These are phyloP conservation scores for Fraxinus americana DNA, from an alignment of 257 asterid genomes.

Conservation along the genomic window DNA sequence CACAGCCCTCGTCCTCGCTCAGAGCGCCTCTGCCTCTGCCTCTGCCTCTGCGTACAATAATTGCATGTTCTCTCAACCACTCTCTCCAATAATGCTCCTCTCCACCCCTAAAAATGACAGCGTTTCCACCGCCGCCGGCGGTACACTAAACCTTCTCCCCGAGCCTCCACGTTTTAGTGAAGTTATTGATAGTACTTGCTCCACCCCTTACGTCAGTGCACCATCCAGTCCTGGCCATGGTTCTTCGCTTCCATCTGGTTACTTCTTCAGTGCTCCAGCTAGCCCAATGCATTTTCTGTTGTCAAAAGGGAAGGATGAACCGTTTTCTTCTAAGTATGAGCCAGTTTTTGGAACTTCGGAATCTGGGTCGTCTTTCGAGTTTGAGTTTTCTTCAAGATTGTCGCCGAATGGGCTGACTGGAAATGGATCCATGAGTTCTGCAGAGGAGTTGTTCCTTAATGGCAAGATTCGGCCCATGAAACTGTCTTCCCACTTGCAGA, in stretches of 20 bases:
- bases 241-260: constrained; percentile 39
- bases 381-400: constrained; percentile 55
- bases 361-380: constrained; percentile 53
- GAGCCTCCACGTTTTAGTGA: constrained; percentile 57
- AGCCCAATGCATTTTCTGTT: constrained; percentile 59
- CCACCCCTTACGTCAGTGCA: constrained; percentile 64
- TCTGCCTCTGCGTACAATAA: constrained; percentile 40
- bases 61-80: constrained; percentile 28
- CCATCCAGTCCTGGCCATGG: constrained; percentile 53
- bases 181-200: constrained; percentile 55
- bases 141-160: constrained; percentile 27
- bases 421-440: constrained; percentile 48
- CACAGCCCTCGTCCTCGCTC: constrained; percentile 29
- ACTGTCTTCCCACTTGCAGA: constrained; percentile 47
- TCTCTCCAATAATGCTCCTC: constrained; percentile 28
- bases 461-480: constrained; percentile 72
- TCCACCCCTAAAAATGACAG: neutral
- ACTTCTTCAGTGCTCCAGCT: constrained; percentile 65
- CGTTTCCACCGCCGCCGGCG: constrained; percentile 31
- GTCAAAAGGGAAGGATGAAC: constrained; percentile 12
- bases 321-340: constrained; percentile 23
- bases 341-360: constrained; percentile 48
- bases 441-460: constrained; percentile 59
- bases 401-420: constrained; percentile 36
- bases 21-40: constrained; percentile 34